A percentile compares a stretch with the other conserved stretches of the same genome.
These are phyloP conservation scores for Mucor irregularis DNA, from an alignment of 371 early-diverging fungal genomes.

Conservation along the genomic window DNA sequence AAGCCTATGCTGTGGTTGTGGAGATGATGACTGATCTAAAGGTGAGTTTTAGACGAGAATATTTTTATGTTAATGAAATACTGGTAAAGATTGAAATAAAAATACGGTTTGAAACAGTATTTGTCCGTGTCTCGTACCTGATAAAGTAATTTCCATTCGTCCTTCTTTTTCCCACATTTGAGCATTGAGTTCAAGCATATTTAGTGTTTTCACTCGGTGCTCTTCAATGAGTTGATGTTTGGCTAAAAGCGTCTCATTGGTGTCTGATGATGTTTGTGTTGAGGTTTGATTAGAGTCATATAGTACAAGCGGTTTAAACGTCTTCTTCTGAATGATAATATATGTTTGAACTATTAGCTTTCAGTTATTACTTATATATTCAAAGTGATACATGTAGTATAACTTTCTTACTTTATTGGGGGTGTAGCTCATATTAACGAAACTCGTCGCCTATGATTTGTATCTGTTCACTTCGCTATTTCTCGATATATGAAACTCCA, in stretches of 20 bases:
- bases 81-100: constrained; percentile 1
- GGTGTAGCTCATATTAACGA: too few relatives aligned
- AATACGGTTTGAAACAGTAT: background rate
- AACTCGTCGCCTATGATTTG: too few relatives aligned
- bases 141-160: background rate
- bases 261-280: background rate
- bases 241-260: too few relatives aligned
- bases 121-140: constrained; percentile 7
- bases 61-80: too few relatives aligned
- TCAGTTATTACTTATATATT: too few relatives aligned
- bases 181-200: constrained; percentile 40
- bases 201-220: constrained; percentile 30
- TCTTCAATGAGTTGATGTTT: constrained; percentile 25
- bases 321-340: background rate
- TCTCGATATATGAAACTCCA: too few relatives aligned
- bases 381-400: too few relatives aligned
- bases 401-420: too few relatives aligned
- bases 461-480: too few relatives aligned
- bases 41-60: too few relatives aligned
- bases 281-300: background rate
- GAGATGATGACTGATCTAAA: background rate
- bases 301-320: constrained; percentile 6
- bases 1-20: background rate
- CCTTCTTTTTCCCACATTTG: constrained; percentile 32
- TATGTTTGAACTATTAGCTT: background rate